These are phyloP conservation scores for Cucumis hystrix DNA, from an alignment of 306 rosid genomes.

Conservation along the genomic window DNA sequence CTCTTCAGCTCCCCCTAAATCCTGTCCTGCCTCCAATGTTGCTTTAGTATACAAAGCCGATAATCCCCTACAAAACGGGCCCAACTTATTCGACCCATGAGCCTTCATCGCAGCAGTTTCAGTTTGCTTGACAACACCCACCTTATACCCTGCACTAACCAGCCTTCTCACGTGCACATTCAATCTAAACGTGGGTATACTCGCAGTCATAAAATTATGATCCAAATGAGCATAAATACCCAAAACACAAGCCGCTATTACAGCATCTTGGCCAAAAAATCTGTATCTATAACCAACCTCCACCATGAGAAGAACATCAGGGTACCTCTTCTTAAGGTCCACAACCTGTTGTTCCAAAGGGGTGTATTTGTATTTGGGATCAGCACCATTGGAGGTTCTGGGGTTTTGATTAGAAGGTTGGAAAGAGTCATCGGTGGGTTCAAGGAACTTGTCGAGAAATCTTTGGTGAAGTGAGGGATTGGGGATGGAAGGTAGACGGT, in stretches of 20 bases:
- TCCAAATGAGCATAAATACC: constrained; percentile 74
- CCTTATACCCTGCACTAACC: constrained; percentile 74
- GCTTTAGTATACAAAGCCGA: constrained; percentile 86
- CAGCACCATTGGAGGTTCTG: background rate
- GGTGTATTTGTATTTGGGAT: constrained; percentile 37
- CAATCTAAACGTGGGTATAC: constrained; percentile 69
- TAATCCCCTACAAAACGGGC: constrained; percentile 73
- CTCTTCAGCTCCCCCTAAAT: constrained; percentile 59
- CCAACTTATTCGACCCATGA: constrained; percentile 49
- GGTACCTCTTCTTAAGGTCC: constrained; percentile 49
- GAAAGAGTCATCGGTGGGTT: constrained; percentile 22
- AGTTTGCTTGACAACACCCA: constrained; percentile 89
- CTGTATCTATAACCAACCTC: constrained; percentile 87
- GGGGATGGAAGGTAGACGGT: constrained; percentile 21
- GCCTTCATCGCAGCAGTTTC: constrained; percentile 93
- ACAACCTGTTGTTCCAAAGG: constrained; percentile 70
- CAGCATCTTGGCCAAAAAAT: constrained; percentile 75
- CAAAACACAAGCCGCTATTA: constrained; percentile 57
- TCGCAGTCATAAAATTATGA: constrained; percentile 72
- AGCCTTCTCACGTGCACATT: constrained; percentile 88
- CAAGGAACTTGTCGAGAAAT: constrained; percentile 64
- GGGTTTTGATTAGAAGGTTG: constrained; percentile 13
- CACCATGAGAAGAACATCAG: constrained; percentile 83
- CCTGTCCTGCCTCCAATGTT: constrained; percentile 71
- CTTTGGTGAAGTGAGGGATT: constrained; percentile 52